A percentile compares a stretch with the other conserved stretches of the same genome.
phyloP scores from a whole-genome alignment of 2,329 filamentous ascomycete species.

The Phaeoacremonium minimum region DNA sequence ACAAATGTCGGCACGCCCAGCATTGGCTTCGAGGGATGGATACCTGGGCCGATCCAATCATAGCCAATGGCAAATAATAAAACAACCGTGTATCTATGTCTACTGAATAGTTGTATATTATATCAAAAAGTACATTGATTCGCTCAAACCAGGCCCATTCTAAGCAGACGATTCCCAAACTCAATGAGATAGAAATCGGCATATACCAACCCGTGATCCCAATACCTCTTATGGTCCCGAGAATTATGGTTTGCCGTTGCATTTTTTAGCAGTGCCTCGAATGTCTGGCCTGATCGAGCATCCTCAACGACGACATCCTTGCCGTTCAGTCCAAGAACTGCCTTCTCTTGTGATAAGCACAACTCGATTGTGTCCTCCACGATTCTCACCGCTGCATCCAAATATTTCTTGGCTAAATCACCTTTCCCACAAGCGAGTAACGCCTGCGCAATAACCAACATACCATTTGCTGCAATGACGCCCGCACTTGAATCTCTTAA shows the following conservation, averaged over 20 bases:
- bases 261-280: conserved; percentile 21
- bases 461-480: conserved; percentile 14
- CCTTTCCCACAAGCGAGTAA: conserved; percentile 2
- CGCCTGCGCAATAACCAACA: conserved; percentile 11
- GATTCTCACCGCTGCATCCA: conserved; percentile 2
- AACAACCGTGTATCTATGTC: no score
- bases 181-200: conserved; percentile 41
- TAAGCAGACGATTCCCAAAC: conserved; percentile 37
- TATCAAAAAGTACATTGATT: no score
- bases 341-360: conserved; percentile 1
- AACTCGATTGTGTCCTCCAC: conserved; percentile 3
- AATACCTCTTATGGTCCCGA: conserved; percentile 15
- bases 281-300: conserved; percentile 9
- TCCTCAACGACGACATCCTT: conserved; percentile 7
- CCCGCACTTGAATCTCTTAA: conserved; percentile 6
- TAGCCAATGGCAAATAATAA: no score
- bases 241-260: conserved; percentile 23
- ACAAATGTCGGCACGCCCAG: no score
- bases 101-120: no score
- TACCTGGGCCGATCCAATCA: no score
- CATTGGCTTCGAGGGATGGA: no score
- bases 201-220: conserved; percentile 36
- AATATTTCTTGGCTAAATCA: neutral
- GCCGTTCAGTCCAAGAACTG: conserved; percentile 3
- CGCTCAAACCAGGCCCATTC: conserved; percentile 18